Conservation (phyloP, 768 basidiomycete genomes). For the Omphalotus guepiniiformis region DNA sequence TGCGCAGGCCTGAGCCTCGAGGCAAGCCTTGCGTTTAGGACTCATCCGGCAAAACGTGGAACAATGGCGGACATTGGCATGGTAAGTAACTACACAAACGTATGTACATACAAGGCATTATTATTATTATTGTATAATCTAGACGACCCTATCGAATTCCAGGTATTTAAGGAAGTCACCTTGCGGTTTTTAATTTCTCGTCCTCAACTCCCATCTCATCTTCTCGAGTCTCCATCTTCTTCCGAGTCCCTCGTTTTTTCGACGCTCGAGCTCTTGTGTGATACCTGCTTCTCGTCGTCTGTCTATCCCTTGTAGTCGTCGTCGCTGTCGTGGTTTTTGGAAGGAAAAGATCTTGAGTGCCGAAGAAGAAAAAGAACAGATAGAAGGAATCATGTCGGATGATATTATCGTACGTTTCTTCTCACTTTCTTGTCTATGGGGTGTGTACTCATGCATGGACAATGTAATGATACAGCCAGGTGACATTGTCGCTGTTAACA, state of each 20-base stretch:
- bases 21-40: constrained; percentile 5
- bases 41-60: constrained; percentile 1
- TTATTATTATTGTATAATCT: too few relatives aligned
- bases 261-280: background rate
- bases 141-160: too few relatives aligned
- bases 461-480: constrained; percentile 47
- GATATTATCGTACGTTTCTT: constrained; percentile 2
- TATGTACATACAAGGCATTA: background rate
- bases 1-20: too few relatives aligned
- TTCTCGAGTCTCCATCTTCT: constrained; percentile 9
- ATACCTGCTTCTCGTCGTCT: background rate
- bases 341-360: background rate
- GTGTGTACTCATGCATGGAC: background rate
- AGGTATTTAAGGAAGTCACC: too few relatives aligned
- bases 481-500: constrained; percentile 75
- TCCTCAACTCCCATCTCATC: background rate
- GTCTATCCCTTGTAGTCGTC: background rate
- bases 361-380: background rate
- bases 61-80: too few relatives aligned
- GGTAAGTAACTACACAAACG: too few relatives aligned
- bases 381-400: background rate
- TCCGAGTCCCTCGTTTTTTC: constrained; percentile 6
- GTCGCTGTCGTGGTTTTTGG: background rate
- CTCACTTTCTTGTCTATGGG: background rate
- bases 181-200: background rate